phyloP scores from a whole-genome alignment of 108 stramenopile genomes.

The Nannochloropsis granulata region DNA sequence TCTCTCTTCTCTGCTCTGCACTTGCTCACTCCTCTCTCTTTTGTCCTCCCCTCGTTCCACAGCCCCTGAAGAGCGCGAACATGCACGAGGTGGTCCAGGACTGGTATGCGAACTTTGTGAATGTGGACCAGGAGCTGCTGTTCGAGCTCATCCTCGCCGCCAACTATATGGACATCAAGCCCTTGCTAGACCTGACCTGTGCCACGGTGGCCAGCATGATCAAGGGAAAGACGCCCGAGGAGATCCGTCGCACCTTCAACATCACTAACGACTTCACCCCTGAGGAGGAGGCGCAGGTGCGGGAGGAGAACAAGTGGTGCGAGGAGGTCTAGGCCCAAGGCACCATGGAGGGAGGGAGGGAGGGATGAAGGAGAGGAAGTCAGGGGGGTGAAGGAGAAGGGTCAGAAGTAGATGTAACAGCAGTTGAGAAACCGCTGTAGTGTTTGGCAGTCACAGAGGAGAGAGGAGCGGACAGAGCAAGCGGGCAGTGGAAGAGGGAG shows the following conservation, averaged over 20 bases:
- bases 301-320: constrained; percentile 99
- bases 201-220: constrained; percentile 77
- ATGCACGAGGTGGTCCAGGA: constrained; percentile 97
- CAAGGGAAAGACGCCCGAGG: constrained; percentile 81
- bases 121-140: constrained; percentile 87
- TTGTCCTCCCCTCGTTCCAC: background rate
- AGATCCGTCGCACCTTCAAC: constrained; percentile 91
- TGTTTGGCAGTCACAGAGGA: too few relatives aligned
- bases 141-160: constrained; percentile 98
- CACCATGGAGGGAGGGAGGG: too few relatives aligned
- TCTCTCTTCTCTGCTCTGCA: background rate
- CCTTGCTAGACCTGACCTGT: constrained; percentile 92
- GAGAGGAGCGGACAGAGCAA: too few relatives aligned
- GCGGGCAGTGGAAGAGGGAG: too few relatives aligned
- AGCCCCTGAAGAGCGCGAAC: constrained; percentile 80
- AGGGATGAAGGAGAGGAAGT: too few relatives aligned
- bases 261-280: constrained; percentile 98
- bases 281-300: constrained; percentile 97
- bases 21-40: background rate
- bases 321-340: constrained; percentile 41
- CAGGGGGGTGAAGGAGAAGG: too few relatives aligned
- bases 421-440: too few relatives aligned
- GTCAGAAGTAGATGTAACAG: too few relatives aligned
- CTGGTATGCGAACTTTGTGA: constrained; percentile 98
- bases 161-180: constrained; percentile 90